phyloP scores from a whole-genome alignment of 257 asterid species.

The Cordia subcordata region DNA sequence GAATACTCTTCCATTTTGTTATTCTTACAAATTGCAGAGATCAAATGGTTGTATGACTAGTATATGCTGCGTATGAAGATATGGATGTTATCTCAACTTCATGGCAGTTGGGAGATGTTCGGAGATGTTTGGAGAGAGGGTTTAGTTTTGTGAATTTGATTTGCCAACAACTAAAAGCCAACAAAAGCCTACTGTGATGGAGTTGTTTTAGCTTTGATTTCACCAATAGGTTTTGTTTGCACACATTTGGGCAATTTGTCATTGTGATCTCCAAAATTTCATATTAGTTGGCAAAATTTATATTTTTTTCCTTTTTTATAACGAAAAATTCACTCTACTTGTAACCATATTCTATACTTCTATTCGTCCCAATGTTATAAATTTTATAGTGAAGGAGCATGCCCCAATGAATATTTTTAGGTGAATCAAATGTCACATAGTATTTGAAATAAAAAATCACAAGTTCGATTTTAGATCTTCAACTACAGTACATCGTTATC shows the following conservation, averaged over 20 bases:
- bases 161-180: constrained; percentile 52
- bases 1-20: constrained; percentile 16
- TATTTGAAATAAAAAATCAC: too few species aligned
- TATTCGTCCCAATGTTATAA: too few species aligned
- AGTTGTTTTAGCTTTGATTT: constrained; percentile 35
- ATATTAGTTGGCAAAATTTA: constrained; percentile 22
- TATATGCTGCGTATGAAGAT: not conserved
- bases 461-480: too few species aligned
- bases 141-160: constrained; percentile 36
- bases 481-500: too few species aligned
- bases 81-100: constrained; percentile 1
- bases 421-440: too few species aligned
- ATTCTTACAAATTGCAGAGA: constrained; percentile 25
- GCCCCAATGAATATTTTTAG: too few species aligned
- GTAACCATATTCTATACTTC: too few species aligned
- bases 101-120: constrained; percentile 16
- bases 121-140: constrained; percentile 17
- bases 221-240: constrained; percentile 19
- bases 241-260: constrained; percentile 1
- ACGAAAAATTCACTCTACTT: too few species aligned
- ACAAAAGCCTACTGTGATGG: constrained; percentile 22
- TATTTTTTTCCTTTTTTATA: too few species aligned
- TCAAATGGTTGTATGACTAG: constrained; percentile 23
- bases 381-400: too few species aligned
- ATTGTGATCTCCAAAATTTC: constrained; percentile 16